Conservation (phyloP, 345 rosid species). For the Draba incana region DNA sequence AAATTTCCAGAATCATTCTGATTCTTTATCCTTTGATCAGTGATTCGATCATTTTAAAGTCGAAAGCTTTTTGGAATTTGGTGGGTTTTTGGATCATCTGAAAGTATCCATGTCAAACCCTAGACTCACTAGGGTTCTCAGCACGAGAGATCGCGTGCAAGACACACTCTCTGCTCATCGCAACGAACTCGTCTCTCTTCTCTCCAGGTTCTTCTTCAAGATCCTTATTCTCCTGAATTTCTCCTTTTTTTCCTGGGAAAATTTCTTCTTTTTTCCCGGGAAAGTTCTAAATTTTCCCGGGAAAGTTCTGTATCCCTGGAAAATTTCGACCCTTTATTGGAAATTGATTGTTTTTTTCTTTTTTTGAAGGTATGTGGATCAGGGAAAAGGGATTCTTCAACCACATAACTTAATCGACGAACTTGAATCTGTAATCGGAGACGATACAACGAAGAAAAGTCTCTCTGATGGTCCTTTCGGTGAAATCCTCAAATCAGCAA, state of each 20-base stretch:
- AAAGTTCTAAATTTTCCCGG: conserved; percentile 23
- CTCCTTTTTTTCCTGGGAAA: neutral
- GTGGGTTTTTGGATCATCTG: neutral
- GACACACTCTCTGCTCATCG: conserved; percentile 88
- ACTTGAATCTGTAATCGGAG: conserved; percentile 60
- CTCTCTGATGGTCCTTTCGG: conserved; percentile 76
- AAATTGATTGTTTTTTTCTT: neutral
- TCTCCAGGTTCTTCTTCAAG: conserved; percentile 65
- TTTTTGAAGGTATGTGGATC: conserved; percentile 76
- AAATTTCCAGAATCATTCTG: conserved; percentile 4
- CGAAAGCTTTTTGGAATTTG: neutral
- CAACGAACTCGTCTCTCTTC: conserved; percentile 88
- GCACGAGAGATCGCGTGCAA: conserved; percentile 88
- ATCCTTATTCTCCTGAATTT: neutral
- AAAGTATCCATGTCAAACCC: conserved; percentile 54
- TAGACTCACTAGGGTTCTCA: conserved; percentile 59
- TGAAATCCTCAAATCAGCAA: conserved; percentile 75
- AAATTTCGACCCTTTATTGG: neutral
- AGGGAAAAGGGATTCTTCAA: conserved; percentile 87
- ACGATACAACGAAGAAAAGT: conserved; percentile 50
- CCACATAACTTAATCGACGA: conserved; percentile 92
- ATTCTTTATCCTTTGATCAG: neutral
- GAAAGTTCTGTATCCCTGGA: conserved; percentile 24
- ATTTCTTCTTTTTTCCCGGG: conserved; percentile 1
- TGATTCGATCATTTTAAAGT: conserved; percentile 17